These are phyloP conservation scores for Paraphoma chrysanthemicola DNA, from an alignment of 2,329 filamentous ascomycete species.

Conservation along the genomic window DNA sequence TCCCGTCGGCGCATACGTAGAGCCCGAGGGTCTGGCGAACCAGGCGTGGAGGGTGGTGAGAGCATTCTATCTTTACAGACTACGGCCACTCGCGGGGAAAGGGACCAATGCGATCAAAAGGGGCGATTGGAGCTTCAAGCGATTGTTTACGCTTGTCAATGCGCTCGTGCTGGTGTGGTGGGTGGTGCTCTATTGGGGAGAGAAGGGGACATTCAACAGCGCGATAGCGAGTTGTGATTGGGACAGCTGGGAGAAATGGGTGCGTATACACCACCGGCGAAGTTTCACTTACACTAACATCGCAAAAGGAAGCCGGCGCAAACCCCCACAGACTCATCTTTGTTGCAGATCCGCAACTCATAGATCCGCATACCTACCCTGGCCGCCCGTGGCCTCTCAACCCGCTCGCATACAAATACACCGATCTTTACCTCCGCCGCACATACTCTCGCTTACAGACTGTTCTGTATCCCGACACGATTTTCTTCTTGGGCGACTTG, in stretches of 20 bases:
- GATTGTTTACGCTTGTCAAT: slow-evolving; percentile 38
- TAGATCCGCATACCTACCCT: slow-evolving; percentile 94
- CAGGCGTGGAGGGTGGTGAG: slow-evolving; percentile 38
- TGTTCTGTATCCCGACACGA: slow-evolving; percentile 79
- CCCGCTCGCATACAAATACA: slow-evolving; percentile 71
- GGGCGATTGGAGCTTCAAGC: slow-evolving; percentile 31
- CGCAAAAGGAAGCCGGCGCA: slow-evolving; percentile 72
- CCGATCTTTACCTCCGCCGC: slow-evolving; percentile 88
- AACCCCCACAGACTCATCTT: slow-evolving; percentile 84
- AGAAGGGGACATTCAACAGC: slow-evolving; percentile 77
- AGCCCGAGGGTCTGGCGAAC: slow-evolving; percentile 42
- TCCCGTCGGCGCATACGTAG: slow-evolving; percentile 46
- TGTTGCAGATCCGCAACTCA: slow-evolving; percentile 88
- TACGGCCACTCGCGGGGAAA: slow-evolving; percentile 31
- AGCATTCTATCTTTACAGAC: slow-evolving; percentile 39
- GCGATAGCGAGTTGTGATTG: slow-evolving; percentile 78
- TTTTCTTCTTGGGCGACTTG: slow-evolving; percentile 91
- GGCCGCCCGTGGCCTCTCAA: slow-evolving; percentile 79
- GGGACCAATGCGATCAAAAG: slow-evolving; percentile 13
- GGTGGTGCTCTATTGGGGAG: slow-evolving; percentile 80
- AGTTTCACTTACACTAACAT: not conserved
- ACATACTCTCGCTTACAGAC: slow-evolving; percentile 81
- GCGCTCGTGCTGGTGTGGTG: slow-evolving; percentile 77
- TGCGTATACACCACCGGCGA: slow-evolving; percentile 47
- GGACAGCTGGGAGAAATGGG: slow-evolving; percentile 93